Evolutionary conservation across 257 asterid species (phyloP).

Genomic region (Fraxinus americana): DNA sequence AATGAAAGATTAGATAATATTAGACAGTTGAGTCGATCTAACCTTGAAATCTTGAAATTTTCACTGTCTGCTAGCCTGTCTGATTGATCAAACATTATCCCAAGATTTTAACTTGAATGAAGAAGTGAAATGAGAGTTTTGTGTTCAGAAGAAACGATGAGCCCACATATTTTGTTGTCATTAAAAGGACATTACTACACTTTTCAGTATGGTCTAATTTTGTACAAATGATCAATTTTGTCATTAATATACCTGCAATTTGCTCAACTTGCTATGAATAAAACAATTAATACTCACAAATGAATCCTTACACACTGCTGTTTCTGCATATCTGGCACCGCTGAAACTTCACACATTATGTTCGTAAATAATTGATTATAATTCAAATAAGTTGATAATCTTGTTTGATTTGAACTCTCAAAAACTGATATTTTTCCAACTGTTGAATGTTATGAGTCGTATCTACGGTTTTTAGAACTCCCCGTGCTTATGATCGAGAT

Average conservation of each 20-base stretch:
- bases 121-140: conserved; percentile 22
- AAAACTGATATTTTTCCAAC: no score
- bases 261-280: background rate
- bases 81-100: background rate
- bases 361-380: background rate
- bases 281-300: background rate
- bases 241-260: background rate
- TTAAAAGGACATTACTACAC: conserved; percentile 27
- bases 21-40: background rate
- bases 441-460: background rate
- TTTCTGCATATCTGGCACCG: background rate
- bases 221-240: background rate
- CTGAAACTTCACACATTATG: background rate
- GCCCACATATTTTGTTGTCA: conserved; percentile 36
- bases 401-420: background rate
- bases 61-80: background rate
- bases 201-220: conserved; percentile 26
- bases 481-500: background rate
- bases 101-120: conserved; percentile 15
- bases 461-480: background rate
- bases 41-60: background rate
- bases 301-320: background rate
- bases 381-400: background rate
- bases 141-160: conserved; percentile 16
- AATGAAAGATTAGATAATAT: background rate